Conservation (phyloP, 495 filamentous ascomycete species). For the Podospora appendiculata region DNA sequence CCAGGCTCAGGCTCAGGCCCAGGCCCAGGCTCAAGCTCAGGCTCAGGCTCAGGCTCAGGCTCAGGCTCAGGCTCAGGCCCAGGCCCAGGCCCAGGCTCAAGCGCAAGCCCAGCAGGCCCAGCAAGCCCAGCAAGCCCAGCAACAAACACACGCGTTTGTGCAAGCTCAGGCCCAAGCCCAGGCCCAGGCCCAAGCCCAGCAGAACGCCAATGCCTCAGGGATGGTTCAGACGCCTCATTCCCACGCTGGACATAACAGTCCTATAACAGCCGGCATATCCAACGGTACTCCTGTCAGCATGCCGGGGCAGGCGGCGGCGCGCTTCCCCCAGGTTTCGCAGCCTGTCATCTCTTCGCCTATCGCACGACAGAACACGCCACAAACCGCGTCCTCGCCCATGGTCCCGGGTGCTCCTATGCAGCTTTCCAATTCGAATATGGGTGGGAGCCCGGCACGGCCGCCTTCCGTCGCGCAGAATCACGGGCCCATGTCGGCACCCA, state of each 20-base stretch:
- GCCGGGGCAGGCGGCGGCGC: constrained; percentile 47
- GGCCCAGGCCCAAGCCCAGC: constrained; percentile 34
- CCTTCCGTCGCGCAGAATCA: constrained; percentile 70
- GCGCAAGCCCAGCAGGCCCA: constrained; percentile 34
- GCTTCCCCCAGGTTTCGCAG: constrained; percentile 55
- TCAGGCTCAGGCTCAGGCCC: constrained; percentile 41
- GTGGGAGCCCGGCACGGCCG: constrained; percentile 68
- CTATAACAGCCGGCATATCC: constrained; percentile 13
- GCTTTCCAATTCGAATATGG: constrained; percentile 69
- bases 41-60: constrained; percentile 34
- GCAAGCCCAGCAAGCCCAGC: constrained; percentile 30
- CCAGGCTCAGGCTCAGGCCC: constrained; percentile 21
- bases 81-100: constrained; percentile 44
- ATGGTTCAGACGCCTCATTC: constrained; percentile 23
- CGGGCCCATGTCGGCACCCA: constrained; percentile 52
- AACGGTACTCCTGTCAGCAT: constrained; percentile 40
- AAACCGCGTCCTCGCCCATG: constrained; percentile 68
- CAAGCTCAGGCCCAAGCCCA: constrained; percentile 26
- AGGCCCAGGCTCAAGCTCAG: constrained; percentile 28
- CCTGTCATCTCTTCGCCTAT: constrained; percentile 71
- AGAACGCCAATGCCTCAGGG: constrained; percentile 25
- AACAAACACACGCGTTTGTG: constrained; percentile 36
- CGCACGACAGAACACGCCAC: constrained; percentile 71
- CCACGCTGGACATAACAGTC: constrained; percentile 34
- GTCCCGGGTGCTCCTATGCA: constrained; percentile 70